Evolutionary conservation across 305 asterid genomes (phyloP).

Genomic region (Nicotiana rustica): DNA sequence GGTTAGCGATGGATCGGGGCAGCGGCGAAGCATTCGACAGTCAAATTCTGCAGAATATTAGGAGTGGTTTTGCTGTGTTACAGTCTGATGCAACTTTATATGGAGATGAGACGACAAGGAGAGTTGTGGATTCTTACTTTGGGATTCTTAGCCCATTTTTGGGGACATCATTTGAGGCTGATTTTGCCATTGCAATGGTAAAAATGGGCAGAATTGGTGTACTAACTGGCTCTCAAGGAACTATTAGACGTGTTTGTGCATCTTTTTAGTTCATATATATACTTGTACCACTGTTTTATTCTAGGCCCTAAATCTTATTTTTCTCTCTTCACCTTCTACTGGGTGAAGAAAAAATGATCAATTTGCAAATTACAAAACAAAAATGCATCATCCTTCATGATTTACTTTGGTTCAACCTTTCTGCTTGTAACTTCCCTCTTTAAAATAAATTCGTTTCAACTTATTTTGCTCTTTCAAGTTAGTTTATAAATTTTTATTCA

Average conservation of each 20-base stretch:
- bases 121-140: slow-evolving; percentile 75
- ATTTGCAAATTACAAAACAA: too few species aligned
- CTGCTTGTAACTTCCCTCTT: too few species aligned
- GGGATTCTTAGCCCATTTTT: slow-evolving; percentile 49
- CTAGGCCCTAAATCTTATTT: too few species aligned
- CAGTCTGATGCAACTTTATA: slow-evolving; percentile 73
- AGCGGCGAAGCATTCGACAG: slow-evolving; percentile 60
- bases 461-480: too few species aligned
- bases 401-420: too few species aligned
- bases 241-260: slow-evolving; percentile 67
- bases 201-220: slow-evolving; percentile 83
- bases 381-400: too few species aligned
- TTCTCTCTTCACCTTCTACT: too few species aligned
- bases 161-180: slow-evolving; percentile 70
- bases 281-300: not conserved
- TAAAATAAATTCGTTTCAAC: too few species aligned
- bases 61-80: slow-evolving; percentile 77
- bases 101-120: slow-evolving; percentile 58
- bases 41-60: slow-evolving; percentile 61
- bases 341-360: too few species aligned
- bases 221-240: slow-evolving; percentile 63
- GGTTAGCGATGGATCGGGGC: slow-evolving; percentile 70
- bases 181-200: slow-evolving; percentile 70
- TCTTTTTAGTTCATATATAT: slow-evolving; percentile 41
- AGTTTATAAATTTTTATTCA: too few species aligned